Evolutionary conservation across 805 yeast genomes (phyloP).

Genomic region (Saccharomycopsis sp.): DNA sequence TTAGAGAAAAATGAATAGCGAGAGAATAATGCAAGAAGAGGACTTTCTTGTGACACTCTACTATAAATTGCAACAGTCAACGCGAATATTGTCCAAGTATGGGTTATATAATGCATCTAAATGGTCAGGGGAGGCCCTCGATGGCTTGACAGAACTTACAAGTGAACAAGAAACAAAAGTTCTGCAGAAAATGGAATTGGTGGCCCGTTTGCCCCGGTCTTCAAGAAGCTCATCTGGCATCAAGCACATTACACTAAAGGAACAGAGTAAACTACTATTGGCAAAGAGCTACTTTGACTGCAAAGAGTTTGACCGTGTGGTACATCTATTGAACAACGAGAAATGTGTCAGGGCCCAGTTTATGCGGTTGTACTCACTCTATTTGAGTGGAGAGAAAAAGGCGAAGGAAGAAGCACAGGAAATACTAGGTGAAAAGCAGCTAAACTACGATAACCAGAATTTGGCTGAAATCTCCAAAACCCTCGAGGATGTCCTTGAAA

Average conservation of each 20-base stretch:
- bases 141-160: constrained; percentile 39
- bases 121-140: constrained; percentile 79
- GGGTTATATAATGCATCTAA: constrained; percentile 38
- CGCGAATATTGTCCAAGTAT: constrained; percentile 5
- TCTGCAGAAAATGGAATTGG: constrained; percentile 2
- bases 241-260: constrained; percentile 23
- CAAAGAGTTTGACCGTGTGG: constrained; percentile 79
- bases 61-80: constrained; percentile 11
- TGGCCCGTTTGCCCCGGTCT: neutral
- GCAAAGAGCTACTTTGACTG: constrained; percentile 74
- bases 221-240: constrained; percentile 3
- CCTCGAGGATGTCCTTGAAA: constrained; percentile 24
- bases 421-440: constrained; percentile 40
- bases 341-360: constrained; percentile 49
- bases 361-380: constrained; percentile 59
- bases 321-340: constrained; percentile 47
- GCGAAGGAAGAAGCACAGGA: constrained; percentile 68
- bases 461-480: constrained; percentile 36
- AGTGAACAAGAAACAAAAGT: constrained; percentile 21
- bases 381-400: constrained; percentile 71
- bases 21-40: neutral
- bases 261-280: constrained; percentile 42
- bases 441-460: constrained; percentile 27
- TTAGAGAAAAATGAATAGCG: neutral
- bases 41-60: constrained; percentile 2